Percentiles rank a stretch among this genome's conserved stretches.
phyloP scores from a whole-genome alignment of 176 grass and related monocot species.

The Eleusine coracana region DNA sequence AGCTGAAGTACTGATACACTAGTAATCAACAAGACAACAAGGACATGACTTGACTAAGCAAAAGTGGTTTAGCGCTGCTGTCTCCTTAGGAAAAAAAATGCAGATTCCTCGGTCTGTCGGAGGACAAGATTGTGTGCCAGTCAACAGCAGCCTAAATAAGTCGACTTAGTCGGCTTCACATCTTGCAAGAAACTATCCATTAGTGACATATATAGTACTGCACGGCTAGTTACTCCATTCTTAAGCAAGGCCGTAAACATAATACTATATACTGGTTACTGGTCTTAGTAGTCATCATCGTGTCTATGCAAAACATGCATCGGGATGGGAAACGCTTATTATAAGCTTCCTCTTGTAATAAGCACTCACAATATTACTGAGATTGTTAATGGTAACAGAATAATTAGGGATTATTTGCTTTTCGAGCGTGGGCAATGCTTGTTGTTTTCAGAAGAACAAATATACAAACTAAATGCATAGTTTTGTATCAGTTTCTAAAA shows the following conservation, averaged over 20 bases:
- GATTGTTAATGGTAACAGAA: no score
- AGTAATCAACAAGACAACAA: background rate
- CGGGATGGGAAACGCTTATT: background rate
- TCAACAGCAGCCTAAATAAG: background rate
- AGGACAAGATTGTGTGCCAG: background rate
- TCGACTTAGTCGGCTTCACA: slow-evolving; percentile 25
- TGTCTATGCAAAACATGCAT: background rate
- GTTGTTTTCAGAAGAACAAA: no score
- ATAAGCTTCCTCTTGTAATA: no score
- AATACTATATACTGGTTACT: background rate
- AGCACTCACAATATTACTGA: no score
- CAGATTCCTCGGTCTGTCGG: background rate
- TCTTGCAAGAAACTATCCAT: background rate
- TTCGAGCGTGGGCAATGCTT: no score
- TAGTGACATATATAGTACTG: background rate
- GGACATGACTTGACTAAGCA: background rate
- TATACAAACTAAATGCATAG: no score
- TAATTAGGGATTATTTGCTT: no score
- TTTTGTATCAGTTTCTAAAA: no score
- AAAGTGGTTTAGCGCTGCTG: background rate
- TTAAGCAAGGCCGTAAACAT: background rate
- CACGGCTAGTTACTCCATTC: background rate
- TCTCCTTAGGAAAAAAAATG: background rate
- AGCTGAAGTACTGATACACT: no score
- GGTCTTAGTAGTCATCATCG: background rate